These are phyloP conservation scores for Radiomyces spectabilis DNA, from an alignment of 192 early-diverging fungal species.

Conservation along the genomic window DNA sequence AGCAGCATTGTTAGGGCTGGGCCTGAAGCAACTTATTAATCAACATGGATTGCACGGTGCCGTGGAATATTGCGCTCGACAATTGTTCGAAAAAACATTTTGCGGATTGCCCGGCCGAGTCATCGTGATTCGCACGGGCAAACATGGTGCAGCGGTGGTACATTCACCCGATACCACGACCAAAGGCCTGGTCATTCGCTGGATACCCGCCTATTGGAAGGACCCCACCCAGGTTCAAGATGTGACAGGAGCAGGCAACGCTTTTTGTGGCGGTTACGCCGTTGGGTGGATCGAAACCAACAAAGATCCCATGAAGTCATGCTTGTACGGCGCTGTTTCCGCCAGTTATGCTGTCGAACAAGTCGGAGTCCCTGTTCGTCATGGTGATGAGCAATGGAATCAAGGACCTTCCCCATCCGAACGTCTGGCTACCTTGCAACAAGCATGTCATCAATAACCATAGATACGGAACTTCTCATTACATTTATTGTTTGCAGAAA, in stretches of 20 bases:
- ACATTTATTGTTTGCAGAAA: too few species aligned
- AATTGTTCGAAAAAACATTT: neutral
- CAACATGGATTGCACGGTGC: neutral
- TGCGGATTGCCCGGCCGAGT: neutral
- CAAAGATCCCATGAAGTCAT: conserved; percentile 21
- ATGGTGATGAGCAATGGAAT: conserved; percentile 16
- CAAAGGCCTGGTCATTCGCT: neutral
- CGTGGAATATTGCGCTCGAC: conserved; percentile 12
- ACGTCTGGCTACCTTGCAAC: too few species aligned
- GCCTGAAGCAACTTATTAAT: conserved; percentile 1
- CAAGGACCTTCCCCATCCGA: neutral
- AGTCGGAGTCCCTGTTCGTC: conserved; percentile 22
- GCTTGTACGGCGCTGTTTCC: conserved; percentile 30
- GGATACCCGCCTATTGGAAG: conserved; percentile 34
- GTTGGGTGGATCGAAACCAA: conserved; percentile 24
- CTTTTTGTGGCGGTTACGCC: conserved; percentile 37
- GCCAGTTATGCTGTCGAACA: conserved; percentile 35
- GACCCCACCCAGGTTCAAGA: conserved; percentile 9
- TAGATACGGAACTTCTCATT: too few species aligned
- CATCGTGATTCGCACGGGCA: conserved; percentile 28
- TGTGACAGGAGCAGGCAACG: conserved; percentile 39
- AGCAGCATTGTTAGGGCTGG: conserved; percentile 24
- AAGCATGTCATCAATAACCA: too few species aligned
- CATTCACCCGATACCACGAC: neutral
- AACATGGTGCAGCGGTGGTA: conserved; percentile 16